These are phyloP conservation scores for Exsudoporus frostii DNA, from an alignment of 768 basidiomycete genomes.

Conservation along the genomic window DNA sequence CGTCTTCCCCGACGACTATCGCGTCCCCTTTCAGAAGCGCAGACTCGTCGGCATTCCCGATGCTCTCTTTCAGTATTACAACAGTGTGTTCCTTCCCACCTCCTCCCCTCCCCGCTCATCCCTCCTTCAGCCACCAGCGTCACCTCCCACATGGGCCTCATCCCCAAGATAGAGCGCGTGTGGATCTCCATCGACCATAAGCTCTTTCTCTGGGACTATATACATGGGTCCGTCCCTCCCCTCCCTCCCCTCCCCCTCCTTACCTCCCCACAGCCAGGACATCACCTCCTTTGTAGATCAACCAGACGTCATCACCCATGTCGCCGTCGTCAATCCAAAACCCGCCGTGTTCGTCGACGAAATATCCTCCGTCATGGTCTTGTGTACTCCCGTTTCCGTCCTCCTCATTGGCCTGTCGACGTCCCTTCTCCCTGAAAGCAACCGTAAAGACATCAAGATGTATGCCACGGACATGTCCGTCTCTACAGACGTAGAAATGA, in stretches of 20 bases:
- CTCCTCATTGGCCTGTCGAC: constrained; percentile 79
- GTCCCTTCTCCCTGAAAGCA: constrained; percentile 40
- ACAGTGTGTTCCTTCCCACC: constrained; percentile 45
- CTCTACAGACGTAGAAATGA: constrained; percentile 80
- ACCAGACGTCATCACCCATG: constrained; percentile 83
- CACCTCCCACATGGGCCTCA: constrained; percentile 82
- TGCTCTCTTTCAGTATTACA: constrained; percentile 73
- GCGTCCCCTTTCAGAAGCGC: constrained; percentile 78
- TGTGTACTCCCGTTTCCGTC: constrained; percentile 83
- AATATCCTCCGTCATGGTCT: constrained; percentile 82
- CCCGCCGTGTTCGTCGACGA: constrained; percentile 88
- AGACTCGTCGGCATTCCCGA: constrained; percentile 77
- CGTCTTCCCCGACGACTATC: constrained; percentile 71
- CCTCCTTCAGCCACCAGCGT: constrained; percentile 54
- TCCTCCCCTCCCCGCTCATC: constrained; percentile 8
- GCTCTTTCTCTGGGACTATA: constrained; percentile 94
- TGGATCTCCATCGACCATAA: constrained; percentile 96
- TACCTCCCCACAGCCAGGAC: constrained; percentile 58
- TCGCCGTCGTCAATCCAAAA: constrained; percentile 85
- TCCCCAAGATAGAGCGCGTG: constrained; percentile 90
- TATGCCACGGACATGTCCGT: constrained; percentile 87
- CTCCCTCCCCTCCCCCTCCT: not conserved
- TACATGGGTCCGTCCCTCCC: constrained; percentile 68
- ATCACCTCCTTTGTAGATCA: constrained; percentile 91
- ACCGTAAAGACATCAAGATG: constrained; percentile 75